Conservation (phyloP, 1,284 basidiomycete species). For the Ustilago loliicola region DNA sequence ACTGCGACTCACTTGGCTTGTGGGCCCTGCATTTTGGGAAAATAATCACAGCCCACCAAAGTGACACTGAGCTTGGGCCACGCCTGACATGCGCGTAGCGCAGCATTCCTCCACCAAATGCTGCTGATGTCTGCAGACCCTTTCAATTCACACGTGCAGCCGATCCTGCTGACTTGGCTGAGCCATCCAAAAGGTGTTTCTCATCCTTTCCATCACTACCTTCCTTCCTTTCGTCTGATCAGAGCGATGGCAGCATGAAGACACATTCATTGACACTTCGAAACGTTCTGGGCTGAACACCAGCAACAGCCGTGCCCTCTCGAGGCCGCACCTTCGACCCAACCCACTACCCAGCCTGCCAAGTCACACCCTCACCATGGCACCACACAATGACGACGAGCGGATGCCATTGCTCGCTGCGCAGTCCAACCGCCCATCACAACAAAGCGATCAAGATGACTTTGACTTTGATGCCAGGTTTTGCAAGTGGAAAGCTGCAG, state of each 20-base stretch:
- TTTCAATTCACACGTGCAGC: not conserved
- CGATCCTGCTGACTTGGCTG: not conserved
- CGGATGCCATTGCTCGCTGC: constrained; percentile 33
- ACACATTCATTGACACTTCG: not conserved
- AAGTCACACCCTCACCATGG: constrained; percentile 7
- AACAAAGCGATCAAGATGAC: constrained; percentile 25
- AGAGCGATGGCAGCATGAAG: constrained; percentile 15
- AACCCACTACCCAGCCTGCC: too few species aligned
- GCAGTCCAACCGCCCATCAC: not conserved
- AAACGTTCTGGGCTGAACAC: constrained; percentile 23
- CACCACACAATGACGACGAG: constrained; percentile 21
- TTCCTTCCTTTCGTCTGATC: not conserved
- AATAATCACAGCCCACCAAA: too few species aligned
- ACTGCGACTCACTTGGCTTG: not conserved
- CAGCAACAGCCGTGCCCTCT: not conserved
- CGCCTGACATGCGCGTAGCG: not conserved
- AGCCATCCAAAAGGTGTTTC: not conserved
- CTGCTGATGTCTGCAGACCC: not conserved
- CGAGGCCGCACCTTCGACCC: not conserved
- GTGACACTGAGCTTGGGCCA: constrained; percentile 8
- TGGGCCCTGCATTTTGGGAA: not conserved
- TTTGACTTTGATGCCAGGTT: constrained; percentile 61
- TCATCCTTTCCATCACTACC: not conserved
- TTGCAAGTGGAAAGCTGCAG: constrained; percentile 53
- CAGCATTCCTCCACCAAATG: not conserved